Percentiles rank a stretch among this genome's conserved stretches.
These are phyloP conservation scores for Rusavskia elegans DNA, from an alignment of 495 filamentous ascomycete species.

Conservation along the genomic window DNA sequence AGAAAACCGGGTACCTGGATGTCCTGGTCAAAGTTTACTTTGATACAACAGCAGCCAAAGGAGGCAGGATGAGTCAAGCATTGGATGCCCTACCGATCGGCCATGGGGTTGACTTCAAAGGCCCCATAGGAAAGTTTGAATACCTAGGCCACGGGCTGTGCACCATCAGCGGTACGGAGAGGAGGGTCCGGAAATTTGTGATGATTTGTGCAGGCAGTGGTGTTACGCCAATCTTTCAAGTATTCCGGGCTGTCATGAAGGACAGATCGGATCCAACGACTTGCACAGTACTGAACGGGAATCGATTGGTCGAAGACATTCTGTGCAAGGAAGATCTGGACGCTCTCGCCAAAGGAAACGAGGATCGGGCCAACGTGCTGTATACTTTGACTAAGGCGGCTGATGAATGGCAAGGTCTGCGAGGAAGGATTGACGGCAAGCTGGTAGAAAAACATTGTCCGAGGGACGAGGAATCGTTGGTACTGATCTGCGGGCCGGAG, in stretches of 20 bases:
- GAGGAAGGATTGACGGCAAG: conserved; percentile 48
- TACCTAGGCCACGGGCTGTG: conserved; percentile 58
- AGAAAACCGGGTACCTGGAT: conserved; percentile 45
- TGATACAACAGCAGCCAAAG: conserved; percentile 36
- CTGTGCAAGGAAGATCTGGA: conserved; percentile 68
- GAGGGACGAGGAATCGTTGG: conserved; percentile 40
- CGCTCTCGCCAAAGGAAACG: conserved; percentile 31
- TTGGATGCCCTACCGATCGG: conserved; percentile 58
- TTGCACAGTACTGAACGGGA: conserved; percentile 69
- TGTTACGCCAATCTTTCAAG: conserved; percentile 85
- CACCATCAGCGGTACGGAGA: conserved; percentile 38
- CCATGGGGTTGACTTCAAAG: conserved; percentile 70
- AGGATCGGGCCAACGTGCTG: conserved; percentile 45
- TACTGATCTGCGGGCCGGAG: conserved; percentile 72
- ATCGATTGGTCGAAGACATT: conserved; percentile 69
- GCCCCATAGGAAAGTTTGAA: conserved; percentile 76
- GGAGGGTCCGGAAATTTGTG: conserved; percentile 50
- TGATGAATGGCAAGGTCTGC: conserved; percentile 49
- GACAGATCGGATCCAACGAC: conserved; percentile 38
- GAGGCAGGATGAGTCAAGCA: conserved; percentile 76
- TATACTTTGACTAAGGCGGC: conserved; percentile 56
- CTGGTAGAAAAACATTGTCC: conserved; percentile 46
- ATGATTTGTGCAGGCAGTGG: conserved; percentile 89
- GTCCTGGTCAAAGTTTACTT: conserved; percentile 82
- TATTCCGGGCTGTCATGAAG: conserved; percentile 60